Evolutionary conservation across 1,284 basidiomycete genomes (phyloP), one percentile per base, ranked within the genome.

Genomic region (Melampsora larici-populina): DNA sequence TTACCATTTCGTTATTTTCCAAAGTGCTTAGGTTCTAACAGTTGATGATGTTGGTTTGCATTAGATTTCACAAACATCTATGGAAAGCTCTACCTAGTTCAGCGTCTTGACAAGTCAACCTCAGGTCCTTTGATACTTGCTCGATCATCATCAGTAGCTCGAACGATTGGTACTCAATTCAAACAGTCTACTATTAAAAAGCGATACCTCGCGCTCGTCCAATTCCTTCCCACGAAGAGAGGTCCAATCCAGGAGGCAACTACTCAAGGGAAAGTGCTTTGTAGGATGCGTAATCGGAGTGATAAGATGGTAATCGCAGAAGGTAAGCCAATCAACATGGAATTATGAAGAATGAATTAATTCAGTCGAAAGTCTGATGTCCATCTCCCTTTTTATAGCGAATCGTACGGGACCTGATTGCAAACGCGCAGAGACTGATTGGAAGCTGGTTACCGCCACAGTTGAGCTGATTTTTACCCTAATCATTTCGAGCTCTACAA

Each of bases 201-300:
- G 81, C 87, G 86, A 0, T 91, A 91, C 80, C 86, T 90, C 31
- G 90, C 90, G 0, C 83, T 91, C 46, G 89, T 90, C 0, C 86
- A 87, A 43, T 89, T 87, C 43, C 51, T 72, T 36, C 63, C 70
- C 69, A 78, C 75, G 2, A 75, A 70, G 33, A 71, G 36, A 2
- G 70, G 70, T 17, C 70, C 70, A 6, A 60, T 71, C 36, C 70
- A 71, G 18, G 51, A 71, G 36, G 70, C 51, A 26, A 62, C 43
- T 31, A 31, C 31, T 11, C 26, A 40, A 13, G 70, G 70, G 13
- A 29, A 33, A 40, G 46, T 71, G 49, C 33, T 43, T 43, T 71
- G 70, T 29, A 58, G 70, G 33, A 62, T 71, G 51, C 58, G 70
- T 11, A 58, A 71, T 33, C 36, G 70, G 3, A 71, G 62, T 24